A percentile compares a stretch with the other conserved stretches of the same genome.
These are phyloP conservation scores for Ascochyta lentis DNA, from an alignment of 2,329 filamentous ascomycete species.

Conservation along the genomic window DNA sequence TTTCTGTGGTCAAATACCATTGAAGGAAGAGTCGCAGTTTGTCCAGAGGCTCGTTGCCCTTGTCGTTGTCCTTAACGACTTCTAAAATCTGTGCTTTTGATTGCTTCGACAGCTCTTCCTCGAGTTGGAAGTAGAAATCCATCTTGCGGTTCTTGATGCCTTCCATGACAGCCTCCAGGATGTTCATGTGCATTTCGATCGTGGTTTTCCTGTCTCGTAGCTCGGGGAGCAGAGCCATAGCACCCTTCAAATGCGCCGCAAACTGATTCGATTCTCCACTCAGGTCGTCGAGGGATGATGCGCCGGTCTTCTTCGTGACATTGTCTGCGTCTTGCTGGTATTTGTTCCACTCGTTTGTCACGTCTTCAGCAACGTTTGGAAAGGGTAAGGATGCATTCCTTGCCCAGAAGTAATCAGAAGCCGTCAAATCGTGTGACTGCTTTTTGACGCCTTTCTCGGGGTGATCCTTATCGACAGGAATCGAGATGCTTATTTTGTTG, in stretches of 20 bases:
- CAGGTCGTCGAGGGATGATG: constrained; percentile 89
- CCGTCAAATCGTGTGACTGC: constrained; percentile 86
- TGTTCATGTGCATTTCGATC: constrained; percentile 98
- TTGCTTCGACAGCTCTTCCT: constrained; percentile 91
- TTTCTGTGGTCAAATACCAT: constrained; percentile 88
- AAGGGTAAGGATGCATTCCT: constrained; percentile 91
- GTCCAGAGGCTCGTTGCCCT: constrained; percentile 83
- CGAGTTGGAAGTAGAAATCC: constrained; percentile 94
- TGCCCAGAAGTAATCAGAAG: constrained; percentile 95
- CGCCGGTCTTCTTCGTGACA: constrained; percentile 93
- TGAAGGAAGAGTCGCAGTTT: constrained; percentile 96
- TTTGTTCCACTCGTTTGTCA: constrained; percentile 88
- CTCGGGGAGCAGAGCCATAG: constrained; percentile 90
- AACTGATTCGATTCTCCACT: constrained; percentile 88
- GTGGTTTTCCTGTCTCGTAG: constrained; percentile 82
- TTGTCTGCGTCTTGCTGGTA: constrained; percentile 96
- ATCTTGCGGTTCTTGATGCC: constrained; percentile 95
- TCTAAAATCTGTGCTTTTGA: constrained; percentile 89
- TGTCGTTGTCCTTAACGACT: constrained; percentile 78
- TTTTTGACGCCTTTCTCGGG: constrained; percentile 78
- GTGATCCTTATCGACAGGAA: constrained; percentile 77
- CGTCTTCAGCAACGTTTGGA: constrained; percentile 94
- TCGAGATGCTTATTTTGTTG: constrained; percentile 93
- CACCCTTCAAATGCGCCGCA: constrained; percentile 93
- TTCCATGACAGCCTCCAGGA: constrained; percentile 77